Base-by-base conservation (phyloP, 2,329 filamentous ascomycete species). In the Laburnicola sp. region DNA sequence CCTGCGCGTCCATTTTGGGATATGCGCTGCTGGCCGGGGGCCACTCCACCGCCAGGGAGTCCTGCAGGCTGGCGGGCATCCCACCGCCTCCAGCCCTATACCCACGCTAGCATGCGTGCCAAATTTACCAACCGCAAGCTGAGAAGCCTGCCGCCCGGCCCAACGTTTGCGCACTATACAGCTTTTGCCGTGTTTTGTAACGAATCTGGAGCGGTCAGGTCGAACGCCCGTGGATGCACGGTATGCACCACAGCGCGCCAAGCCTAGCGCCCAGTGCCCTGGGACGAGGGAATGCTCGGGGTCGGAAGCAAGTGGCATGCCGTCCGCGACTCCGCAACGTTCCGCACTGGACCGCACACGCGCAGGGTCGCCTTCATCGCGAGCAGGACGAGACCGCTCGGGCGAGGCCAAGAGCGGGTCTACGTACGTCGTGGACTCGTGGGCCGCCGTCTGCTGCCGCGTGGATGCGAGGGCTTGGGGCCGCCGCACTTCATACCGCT, bases 171-270 rank as follows among this genome's bases (percentile, higher is more conserved):
- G 25, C 32, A 6, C 41, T 21, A 48, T 53, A 45, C 23, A 34
- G 16, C 7, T 43, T 23, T 54, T 51, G 30, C 47, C 9, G 5
- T 2, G 43, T 45, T 37, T 38, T 27, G 43, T 22, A 45, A 36
- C n/a, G 11, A 16, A 21, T 34, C n/a, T n/a, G 53, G 51, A 44
- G 56, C 58, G 58, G 58, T 60, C 56, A 54, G 45, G 42, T 16
- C 48, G 48, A 35, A 45, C 16, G 16, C 16, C 16, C 16, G 16
- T 16, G 16, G 16, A 16, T 16, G 16, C 16, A 16, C 16, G 16
- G 16, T 16, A 16, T 49, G 54, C 54, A 58, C 54, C 44, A 52
- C 27, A 26, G 37, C 7, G 28, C 28, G 28, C 28, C 28, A 30
- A 10, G 11, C 38, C 22, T 35, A 16, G 36, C 30, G 30, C 38